Evolutionary conservation across 2,329 filamentous ascomycete genomes (phyloP), one percentile per base, ranked within the genome.

Genomic region (Helicocarpus griseus): DNA sequence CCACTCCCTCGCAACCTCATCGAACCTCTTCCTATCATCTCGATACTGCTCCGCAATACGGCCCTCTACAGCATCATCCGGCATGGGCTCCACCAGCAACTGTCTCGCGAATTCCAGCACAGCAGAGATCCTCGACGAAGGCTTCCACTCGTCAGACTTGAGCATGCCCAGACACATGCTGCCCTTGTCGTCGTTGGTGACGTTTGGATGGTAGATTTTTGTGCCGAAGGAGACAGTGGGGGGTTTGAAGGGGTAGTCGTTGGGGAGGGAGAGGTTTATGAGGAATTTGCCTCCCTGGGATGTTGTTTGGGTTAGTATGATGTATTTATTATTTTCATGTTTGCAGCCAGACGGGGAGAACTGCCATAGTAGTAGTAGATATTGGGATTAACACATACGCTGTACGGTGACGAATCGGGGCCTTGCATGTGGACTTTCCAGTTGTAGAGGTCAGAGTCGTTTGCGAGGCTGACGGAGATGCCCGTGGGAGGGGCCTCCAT

Each of bases 211-310:
- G 79, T 95, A 96, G 76, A 98, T 97, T 74, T 95, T 96, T 61
- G 94, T 98, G 49, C 97, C 78, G 73, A 98, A 98, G 52, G 93
- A 87, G 65, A 98, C 96, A 77, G 96, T 96, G 43, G 93, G 93
- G 48, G 93, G 91, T 39, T 90, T 95, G 93, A 98, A 98, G 40
- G 93, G 93, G 68, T 98, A 98, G 74, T 98, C 93, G 65, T 97
- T 93, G 41, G 89, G 89, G 9, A 96, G 81, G 38, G 71, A 77
- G 59, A 95, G 76, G 56, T 83, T 71, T 55, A 96, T 72, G 58
- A 80, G 80, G 78, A 89, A 96, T 58, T 73, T 74, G 63, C 89
- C 89, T 60, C 82, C 83, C 75, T 85, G 56, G 53, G 40, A 21
- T 21, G 47, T 41, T 19, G 33, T 24, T 28, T 17, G 17, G 47